These are phyloP conservation scores for Apiotrichum domesticum DNA, from an alignment of 1,284 basidiomycete species.

Conservation along the genomic window DNA sequence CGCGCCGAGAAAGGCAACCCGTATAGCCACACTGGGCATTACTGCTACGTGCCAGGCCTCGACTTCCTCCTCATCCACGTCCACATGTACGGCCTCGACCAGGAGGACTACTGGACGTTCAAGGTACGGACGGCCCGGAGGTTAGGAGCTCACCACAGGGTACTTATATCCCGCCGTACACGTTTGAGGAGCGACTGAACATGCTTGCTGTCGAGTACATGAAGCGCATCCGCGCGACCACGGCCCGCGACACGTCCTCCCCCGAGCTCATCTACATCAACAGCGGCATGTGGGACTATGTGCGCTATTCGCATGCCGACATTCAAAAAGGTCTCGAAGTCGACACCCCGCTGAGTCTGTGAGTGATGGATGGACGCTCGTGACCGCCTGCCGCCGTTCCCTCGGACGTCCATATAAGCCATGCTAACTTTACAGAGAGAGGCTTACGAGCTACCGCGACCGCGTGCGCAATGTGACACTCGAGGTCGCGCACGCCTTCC, in stretches of 20 bases:
- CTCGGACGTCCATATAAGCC: too few relatives aligned
- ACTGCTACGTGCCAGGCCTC: conserved; percentile 19
- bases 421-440: conserved; percentile 1
- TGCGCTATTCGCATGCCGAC: conserved; percentile 15
- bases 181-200: conserved; percentile 13
- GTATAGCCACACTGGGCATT: conserved; percentile 1
- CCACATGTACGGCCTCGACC: conserved; percentile 17
- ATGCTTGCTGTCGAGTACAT: conserved; percentile 9
- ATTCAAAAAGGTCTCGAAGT: background rate
- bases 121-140: conserved; percentile 5
- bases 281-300: conserved; percentile 18
- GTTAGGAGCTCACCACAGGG: background rate
- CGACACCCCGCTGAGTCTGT: background rate
- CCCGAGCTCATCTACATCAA: conserved; percentile 17
- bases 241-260: background rate
- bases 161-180: conserved; percentile 13
- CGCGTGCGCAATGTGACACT: conserved; percentile 11
- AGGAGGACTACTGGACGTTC: conserved; percentile 14
- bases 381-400: background rate
- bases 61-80: conserved; percentile 17
- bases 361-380: background rate
- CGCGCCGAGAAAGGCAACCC: background rate
- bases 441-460: conserved; percentile 12
- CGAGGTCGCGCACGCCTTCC: conserved; percentile 7
- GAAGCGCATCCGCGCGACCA: background rate